Evolutionary conservation across 2,329 filamentous ascomycete genomes (phyloP).

Genomic region (Ophiocordyceps unilateralis): DNA sequence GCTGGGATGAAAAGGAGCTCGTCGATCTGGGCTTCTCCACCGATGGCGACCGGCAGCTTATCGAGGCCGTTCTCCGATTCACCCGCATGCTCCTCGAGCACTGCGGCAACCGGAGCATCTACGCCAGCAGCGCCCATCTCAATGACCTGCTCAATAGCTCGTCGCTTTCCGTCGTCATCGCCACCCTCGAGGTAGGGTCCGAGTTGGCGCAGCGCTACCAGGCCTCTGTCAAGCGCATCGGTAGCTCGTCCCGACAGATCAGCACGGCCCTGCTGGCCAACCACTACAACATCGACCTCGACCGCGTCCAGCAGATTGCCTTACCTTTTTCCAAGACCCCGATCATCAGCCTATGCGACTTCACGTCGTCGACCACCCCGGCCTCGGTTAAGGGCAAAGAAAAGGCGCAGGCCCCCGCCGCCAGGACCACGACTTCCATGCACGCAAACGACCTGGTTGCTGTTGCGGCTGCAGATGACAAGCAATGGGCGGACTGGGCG

Average conservation of each 20-base stretch:
- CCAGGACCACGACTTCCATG: slow-evolving; percentile 37
- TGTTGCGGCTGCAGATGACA: slow-evolving; percentile 44
- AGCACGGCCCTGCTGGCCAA: slow-evolving; percentile 61
- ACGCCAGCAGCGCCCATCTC: slow-evolving; percentile 79
- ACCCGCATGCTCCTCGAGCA: slow-evolving; percentile 80
- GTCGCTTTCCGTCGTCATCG: slow-evolving; percentile 59
- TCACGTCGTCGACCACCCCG: slow-evolving; percentile 33
- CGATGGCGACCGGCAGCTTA: slow-evolving; percentile 65
- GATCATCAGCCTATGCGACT: slow-evolving; percentile 31
- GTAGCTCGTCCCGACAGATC: slow-evolving; percentile 46
- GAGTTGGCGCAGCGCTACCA: slow-evolving; percentile 87
- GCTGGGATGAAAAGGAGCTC: slow-evolving; percentile 29
- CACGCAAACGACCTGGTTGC: slow-evolving; percentile 74
- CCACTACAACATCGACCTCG: slow-evolving; percentile 66
- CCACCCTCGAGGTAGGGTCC: slow-evolving; percentile 63
- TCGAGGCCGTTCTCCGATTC: slow-evolving; percentile 70
- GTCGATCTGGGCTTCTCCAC: slow-evolving; percentile 43
- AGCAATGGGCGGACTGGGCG: slow-evolving; percentile 61
- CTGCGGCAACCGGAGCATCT: slow-evolving; percentile 91
- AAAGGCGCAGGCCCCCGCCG: slow-evolving; percentile 27
- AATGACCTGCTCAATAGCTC: slow-evolving; percentile 82
- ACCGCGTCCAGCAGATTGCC: slow-evolving; percentile 71
- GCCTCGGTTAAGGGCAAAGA: slow-evolving; percentile 62
- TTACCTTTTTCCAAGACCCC: slow-evolving; percentile 64
- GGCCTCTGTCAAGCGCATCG: slow-evolving; percentile 63